Conservation (phyloP, 2,329 filamentous ascomycete species). For the Emergomyces orientalis region DNA sequence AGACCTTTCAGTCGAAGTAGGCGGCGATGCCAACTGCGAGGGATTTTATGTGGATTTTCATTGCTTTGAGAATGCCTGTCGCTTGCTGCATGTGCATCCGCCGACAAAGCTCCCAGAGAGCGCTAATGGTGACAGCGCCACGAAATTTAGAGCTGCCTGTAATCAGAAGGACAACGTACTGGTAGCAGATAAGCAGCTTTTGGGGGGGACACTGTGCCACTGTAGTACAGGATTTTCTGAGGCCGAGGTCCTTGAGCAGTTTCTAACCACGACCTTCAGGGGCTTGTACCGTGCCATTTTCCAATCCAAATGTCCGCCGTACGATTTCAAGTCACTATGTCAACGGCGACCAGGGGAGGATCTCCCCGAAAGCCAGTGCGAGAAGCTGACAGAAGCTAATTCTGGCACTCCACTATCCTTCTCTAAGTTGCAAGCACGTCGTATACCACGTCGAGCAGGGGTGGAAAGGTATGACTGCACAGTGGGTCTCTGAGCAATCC, state of each 20-base stretch:
- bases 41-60: constrained; percentile 3
- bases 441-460: neutral
- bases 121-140: neutral
- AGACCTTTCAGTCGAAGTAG: constrained; percentile 1
- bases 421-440: neutral
- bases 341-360: neutral
- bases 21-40: constrained; percentile 1
- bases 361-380: constrained; percentile 2
- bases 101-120: neutral
- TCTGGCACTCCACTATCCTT: neutral
- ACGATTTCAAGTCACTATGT: neutral
- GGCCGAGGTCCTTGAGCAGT: neutral
- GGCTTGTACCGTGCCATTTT: neutral
- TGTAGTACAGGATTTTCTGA: neutral
- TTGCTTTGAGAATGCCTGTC: neutral
- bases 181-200: constrained; percentile 1
- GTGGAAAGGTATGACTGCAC: no score
- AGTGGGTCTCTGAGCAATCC: no score
- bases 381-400: neutral
- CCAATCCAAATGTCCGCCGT: neutral
- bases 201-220: neutral
- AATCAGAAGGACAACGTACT: neutral
- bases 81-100: constrained; percentile 1
- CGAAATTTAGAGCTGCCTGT: neutral
- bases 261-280: neutral